These are phyloP conservation scores for Clitoria ternatea DNA, from an alignment of 306 rosid genomes.

Conservation along the genomic window DNA sequence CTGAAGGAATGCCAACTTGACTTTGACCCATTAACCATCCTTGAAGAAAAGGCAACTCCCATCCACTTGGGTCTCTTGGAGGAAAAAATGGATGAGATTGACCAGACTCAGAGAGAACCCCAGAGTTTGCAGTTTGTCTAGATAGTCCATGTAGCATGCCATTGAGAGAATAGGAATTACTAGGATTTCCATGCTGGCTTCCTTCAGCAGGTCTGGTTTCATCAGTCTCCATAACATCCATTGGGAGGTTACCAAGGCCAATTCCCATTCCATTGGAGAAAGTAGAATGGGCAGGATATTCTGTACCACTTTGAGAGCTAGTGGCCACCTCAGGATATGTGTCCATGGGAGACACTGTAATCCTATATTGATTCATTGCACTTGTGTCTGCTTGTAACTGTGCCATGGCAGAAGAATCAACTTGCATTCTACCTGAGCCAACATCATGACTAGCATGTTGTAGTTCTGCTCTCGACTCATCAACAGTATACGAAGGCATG, in stretches of 20 bases:
- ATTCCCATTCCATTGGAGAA: slow-evolving; percentile 41
- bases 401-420: slow-evolving; percentile 62
- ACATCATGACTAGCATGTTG: slow-evolving; percentile 46
- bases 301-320: slow-evolving; percentile 30
- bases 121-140: slow-evolving; percentile 38
- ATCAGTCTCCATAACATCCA: slow-evolving; percentile 49
- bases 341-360: slow-evolving; percentile 70
- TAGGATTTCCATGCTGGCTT: slow-evolving; percentile 35
- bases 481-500: slow-evolving; percentile 61
- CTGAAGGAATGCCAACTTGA: slow-evolving; percentile 64
- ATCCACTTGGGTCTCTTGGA: slow-evolving; percentile 55
- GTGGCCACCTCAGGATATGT: slow-evolving; percentile 36
- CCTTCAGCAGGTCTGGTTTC: slow-evolving; percentile 36
- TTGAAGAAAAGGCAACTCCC: slow-evolving; percentile 93
- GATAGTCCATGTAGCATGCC: slow-evolving; percentile 32
- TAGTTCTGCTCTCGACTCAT: slow-evolving; percentile 59
- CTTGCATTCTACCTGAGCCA: slow-evolving; percentile 51
- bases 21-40: slow-evolving; percentile 95
- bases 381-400: slow-evolving; percentile 63
- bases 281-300: slow-evolving; percentile 24
- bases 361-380: slow-evolving; percentile 65
- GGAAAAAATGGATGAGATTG: slow-evolving; percentile 46
- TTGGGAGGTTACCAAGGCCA: slow-evolving; percentile 28
- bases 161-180: slow-evolving; percentile 34
- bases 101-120: slow-evolving; percentile 32